Percentiles rank a stretch among this genome's conserved stretches.
phyloP scores from a whole-genome alignment of 2,329 filamentous ascomycete genomes.

The Colletotrichum camelliae region DNA sequence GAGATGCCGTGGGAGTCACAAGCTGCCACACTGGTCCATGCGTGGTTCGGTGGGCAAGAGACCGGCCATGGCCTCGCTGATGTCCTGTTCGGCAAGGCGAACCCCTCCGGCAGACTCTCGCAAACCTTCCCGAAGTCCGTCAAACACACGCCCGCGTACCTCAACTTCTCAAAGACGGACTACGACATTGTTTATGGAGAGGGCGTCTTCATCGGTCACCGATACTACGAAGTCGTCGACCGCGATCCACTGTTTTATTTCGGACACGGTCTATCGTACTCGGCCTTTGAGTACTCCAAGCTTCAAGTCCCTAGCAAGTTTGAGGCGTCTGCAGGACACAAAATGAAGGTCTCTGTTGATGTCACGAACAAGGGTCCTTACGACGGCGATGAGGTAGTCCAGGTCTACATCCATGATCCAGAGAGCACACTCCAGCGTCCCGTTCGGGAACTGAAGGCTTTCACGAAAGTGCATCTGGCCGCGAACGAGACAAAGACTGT shows the following conservation, averaged over 20 bases:
- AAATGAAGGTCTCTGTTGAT: slow-evolving; percentile 35
- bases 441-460: slow-evolving; percentile 69
- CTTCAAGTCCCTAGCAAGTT: slow-evolving; percentile 48
- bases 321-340: slow-evolving; percentile 38
- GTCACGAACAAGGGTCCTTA: slow-evolving; percentile 13
- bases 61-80: slow-evolving; percentile 83
- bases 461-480: slow-evolving; percentile 66
- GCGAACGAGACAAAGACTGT: slow-evolving; percentile 63
- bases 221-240: slow-evolving; percentile 77
- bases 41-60: slow-evolving; percentile 90
- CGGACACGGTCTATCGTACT: slow-evolving; percentile 82
- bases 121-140: slow-evolving; percentile 72
- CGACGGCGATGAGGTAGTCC: slow-evolving; percentile 45
- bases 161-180: slow-evolving; percentile 76
- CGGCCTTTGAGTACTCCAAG: slow-evolving; percentile 64
- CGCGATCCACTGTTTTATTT: slow-evolving; percentile 75
- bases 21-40: slow-evolving; percentile 69
- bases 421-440: slow-evolving; percentile 52
- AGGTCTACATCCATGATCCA: slow-evolving; percentile 59
- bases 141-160: slow-evolving; percentile 76
- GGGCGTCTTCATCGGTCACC: slow-evolving; percentile 81
- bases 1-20: slow-evolving; percentile 71
- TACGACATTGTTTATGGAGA: slow-evolving; percentile 79
- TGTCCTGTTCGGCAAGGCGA: slow-evolving; percentile 75
- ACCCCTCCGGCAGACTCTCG: slow-evolving; percentile 77